A percentile compares a stretch with the other conserved stretches of the same genome.
These are phyloP conservation scores for Colletotrichum ledebouriae DNA, from an alignment of 2,329 filamentous ascomycete species.

Conservation along the genomic window DNA sequence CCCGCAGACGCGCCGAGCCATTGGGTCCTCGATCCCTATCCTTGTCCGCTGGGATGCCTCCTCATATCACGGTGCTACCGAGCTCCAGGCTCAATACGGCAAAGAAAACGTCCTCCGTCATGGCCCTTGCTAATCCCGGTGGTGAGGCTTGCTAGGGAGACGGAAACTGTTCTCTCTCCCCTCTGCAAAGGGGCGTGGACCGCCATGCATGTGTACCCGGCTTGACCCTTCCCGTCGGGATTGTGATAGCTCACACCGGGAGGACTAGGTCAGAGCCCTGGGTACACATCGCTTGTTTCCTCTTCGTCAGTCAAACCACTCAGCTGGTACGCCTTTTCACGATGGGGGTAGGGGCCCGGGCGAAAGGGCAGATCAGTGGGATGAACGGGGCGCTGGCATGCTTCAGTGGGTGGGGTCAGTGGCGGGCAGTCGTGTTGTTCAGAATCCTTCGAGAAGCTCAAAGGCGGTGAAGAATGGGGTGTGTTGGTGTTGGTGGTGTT, in stretches of 20 bases:
- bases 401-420: neutral
- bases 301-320: slow-evolving; percentile 35
- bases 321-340: slow-evolving; percentile 21
- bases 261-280: slow-evolving; percentile 29
- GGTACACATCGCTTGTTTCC: slow-evolving; percentile 43
- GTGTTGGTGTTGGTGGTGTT: no score
- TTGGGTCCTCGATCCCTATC: slow-evolving; percentile 21
- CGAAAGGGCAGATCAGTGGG: slow-evolving; percentile 9
- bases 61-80: slow-evolving; percentile 33
- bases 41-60: slow-evolving; percentile 5
- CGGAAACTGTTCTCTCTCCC: neutral
- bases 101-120: neutral
- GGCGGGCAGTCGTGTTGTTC: slow-evolving; percentile 1
- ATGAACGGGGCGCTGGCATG: neutral
- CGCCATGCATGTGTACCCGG: slow-evolving; percentile 8
- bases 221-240: slow-evolving; percentile 33
- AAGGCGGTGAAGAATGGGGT: slow-evolving; percentile 4
- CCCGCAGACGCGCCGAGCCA: slow-evolving; percentile 29
- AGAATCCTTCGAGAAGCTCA: slow-evolving; percentile 24
- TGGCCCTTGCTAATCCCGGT: slow-evolving; percentile 9
- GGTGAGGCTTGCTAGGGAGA: slow-evolving; percentile 31
- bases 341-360: slow-evolving; percentile 10
- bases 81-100: slow-evolving; percentile 24
- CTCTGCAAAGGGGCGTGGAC: neutral
- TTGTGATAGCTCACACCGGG: slow-evolving; percentile 37